phyloP scores from a whole-genome alignment of 768 basidiomycete genomes.

The Amanita rimosa region DNA sequence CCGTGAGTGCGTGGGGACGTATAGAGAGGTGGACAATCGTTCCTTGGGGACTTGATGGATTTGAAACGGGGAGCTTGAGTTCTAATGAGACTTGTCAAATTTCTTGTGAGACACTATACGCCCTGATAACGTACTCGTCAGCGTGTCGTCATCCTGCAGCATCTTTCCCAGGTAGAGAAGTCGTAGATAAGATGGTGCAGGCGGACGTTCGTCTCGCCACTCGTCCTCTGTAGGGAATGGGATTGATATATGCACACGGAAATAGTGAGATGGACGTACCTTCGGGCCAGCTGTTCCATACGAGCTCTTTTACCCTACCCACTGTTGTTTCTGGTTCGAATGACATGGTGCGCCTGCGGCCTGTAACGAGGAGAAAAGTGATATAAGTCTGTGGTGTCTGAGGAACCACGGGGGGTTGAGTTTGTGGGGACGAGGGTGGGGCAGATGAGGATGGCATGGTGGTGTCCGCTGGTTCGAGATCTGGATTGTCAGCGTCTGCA shows the following conservation, averaged over 20 bases:
- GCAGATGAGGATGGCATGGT: background rate
- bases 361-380: slow-evolving; percentile 66
- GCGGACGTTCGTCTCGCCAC: slow-evolving; percentile 72
- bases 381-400: slow-evolving; percentile 54
- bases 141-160: slow-evolving; percentile 75
- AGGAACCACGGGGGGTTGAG: slow-evolving; percentile 18
- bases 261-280: slow-evolving; percentile 27
- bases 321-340: slow-evolving; percentile 70
- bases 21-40: slow-evolving; percentile 75
- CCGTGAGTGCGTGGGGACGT: slow-evolving; percentile 41
- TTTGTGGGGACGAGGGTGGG: background rate
- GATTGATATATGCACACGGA: slow-evolving; percentile 7
- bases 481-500: background rate
- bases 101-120: background rate
- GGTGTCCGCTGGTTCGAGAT: background rate
- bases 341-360: slow-evolving; percentile 53
- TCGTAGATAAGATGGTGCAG: slow-evolving; percentile 66
- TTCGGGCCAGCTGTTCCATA: slow-evolving; percentile 74
- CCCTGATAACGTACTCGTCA: slow-evolving; percentile 36
- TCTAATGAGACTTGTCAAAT: slow-evolving; percentile 14
- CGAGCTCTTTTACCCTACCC: slow-evolving; percentile 72
- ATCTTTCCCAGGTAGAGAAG: slow-evolving; percentile 71
- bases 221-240: slow-evolving; percentile 25
- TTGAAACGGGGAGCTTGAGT: slow-evolving; percentile 25
- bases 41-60: slow-evolving; percentile 20